phyloP scores from a whole-genome alignment of 106 monocot species.

The Gastrodia elata region DNA sequence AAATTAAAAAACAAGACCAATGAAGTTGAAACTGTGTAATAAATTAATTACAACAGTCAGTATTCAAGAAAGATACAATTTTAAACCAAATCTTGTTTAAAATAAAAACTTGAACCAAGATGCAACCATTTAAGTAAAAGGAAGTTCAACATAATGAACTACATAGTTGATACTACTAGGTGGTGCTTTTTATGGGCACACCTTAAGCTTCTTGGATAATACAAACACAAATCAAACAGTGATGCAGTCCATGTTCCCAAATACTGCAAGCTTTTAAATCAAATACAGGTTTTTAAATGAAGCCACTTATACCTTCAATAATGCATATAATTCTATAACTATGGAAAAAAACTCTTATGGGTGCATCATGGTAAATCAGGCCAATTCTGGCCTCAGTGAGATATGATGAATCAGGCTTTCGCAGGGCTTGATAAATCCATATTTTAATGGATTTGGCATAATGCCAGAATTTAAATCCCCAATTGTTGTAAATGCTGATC shows the following conservation, averaged over 20 bases:
- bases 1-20: neutral
- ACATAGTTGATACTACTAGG: neutral
- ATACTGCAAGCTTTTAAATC: neutral
- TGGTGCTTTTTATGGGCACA: neutral
- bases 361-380: too few relatives aligned
- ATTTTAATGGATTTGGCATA: too few relatives aligned
- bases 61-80: neutral
- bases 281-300: neutral
- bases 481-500: too few relatives aligned
- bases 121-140: neutral
- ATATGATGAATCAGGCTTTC: too few relatives aligned
- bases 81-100: neutral
- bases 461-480: too few relatives aligned
- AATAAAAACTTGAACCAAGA: neutral
- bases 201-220: neutral
- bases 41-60: neutral
- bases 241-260: neutral
- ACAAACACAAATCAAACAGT: neutral
- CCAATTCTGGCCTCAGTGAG: too few relatives aligned
- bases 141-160: neutral
- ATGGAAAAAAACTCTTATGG: neutral
- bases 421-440: too few relatives aligned
- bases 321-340: neutral
- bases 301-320: neutral
- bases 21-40: neutral